Evolutionary conservation across 2,329 filamentous ascomycete species (phyloP), one percentile per base, ranked within the genome.

Genomic region (Nigrograna mackinnonii): DNA sequence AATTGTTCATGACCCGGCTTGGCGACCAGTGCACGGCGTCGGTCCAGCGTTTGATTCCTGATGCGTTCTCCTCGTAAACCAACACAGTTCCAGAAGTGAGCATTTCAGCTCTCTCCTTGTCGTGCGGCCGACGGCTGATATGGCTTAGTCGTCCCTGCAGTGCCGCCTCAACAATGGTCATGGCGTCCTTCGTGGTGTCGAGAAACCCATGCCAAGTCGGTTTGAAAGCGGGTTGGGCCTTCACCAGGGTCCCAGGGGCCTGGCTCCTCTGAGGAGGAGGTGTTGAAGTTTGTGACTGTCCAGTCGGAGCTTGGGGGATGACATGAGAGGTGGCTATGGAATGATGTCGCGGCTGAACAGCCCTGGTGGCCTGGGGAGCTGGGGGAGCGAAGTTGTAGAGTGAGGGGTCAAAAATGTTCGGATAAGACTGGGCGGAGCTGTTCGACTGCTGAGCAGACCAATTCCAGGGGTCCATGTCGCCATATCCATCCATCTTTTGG

Each of bases 1-100:
- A 95, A 63, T 94, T 94, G 44, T 86, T 86, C 35, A 92, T 76
- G 35, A 95, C 92, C 13, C 87, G 85, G 67, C 86, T 95, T 0
- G 91, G 91, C 55, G 89, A 95, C 91, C 91, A 96, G 5, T 86
- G 85, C 9, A 92, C 83, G 12, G 91, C 91, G 55, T 96, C 91
- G 0, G 91, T 96, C 91, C 91, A 96, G 42, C 91, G 80, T 72
- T 95, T 95, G 71, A 96, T 95, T 4, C 90, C 90, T 0, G 91
- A 95, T 0, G 89, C 85, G 47, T 89, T 86, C 66, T 96, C 90
- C 60, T 95, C 90, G 67, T 96, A 96, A 52, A 96, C 89, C 69
- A 96, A 94, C 35, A 96, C 82, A 53, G 87, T 86, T 24, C 91
- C 91, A 54, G 89, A 95, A 53, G 81, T 81, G 62, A 96, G 94